phyloP scores from a whole-genome alignment of 2,329 filamentous ascomycete species.

The Albifimbria verrucaria region DNA sequence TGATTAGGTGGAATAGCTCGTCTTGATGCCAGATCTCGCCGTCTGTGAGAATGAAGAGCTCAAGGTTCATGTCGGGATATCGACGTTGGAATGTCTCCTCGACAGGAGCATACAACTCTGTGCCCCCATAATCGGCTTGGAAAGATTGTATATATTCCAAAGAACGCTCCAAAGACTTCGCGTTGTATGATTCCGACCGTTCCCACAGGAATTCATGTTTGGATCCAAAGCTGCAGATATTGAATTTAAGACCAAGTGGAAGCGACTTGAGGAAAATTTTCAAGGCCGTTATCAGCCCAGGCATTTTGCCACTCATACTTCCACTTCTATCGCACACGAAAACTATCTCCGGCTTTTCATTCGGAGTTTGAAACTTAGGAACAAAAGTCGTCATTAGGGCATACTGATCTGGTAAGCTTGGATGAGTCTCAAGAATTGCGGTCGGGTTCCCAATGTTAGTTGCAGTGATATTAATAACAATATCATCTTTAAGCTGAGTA shows the following conservation, averaged over 20 bases:
- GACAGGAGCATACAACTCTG: conserved; percentile 47
- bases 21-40: conserved; percentile 50
- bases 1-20: conserved; percentile 42
- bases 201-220: conserved; percentile 42
- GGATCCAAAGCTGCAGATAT: conserved; percentile 66
- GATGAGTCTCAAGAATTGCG: conserved; percentile 65
- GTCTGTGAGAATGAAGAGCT: conserved; percentile 55
- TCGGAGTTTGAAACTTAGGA: conserved; percentile 61
- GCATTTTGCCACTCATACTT: conserved; percentile 57
- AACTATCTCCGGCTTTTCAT: conserved; percentile 58
- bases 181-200: conserved; percentile 43
- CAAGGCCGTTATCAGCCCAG: conserved; percentile 51
- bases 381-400: conserved; percentile 70
- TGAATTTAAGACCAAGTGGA: conserved; percentile 62
- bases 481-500: conserved; percentile 58
- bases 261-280: conserved; percentile 64
- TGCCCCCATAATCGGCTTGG: conserved; percentile 47
- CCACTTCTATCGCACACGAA: conserved; percentile 72
- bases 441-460: conserved; percentile 58
- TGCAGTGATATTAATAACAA: conserved; percentile 63
- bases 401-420: conserved; percentile 55
- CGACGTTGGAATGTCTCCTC: conserved; percentile 39
- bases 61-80: conserved; percentile 43
- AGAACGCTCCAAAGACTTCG: conserved; percentile 40
- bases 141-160: conserved; percentile 39